These are phyloP conservation scores for Tetrapisispora iriomotensis DNA, from an alignment of 805 yeast species.

Conservation along the genomic window DNA sequence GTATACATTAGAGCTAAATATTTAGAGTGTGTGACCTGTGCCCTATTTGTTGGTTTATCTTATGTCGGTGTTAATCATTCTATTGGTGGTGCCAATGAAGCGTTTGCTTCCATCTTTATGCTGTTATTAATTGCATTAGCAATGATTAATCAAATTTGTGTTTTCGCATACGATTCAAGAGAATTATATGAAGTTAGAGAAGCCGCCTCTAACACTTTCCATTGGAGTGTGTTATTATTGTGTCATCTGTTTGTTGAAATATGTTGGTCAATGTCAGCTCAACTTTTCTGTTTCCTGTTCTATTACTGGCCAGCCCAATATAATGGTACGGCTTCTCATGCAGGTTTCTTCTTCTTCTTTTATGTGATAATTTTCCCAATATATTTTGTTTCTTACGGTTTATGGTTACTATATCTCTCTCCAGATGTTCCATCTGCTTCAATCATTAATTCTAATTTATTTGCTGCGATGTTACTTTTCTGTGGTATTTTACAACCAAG, in stretches of 20 bases:
- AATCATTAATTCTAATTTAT: slow-evolving; percentile 36
- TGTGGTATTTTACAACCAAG: slow-evolving; percentile 44
- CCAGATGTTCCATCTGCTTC: slow-evolving; percentile 37
- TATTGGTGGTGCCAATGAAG: slow-evolving; percentile 55
- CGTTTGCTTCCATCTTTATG: slow-evolving; percentile 53
- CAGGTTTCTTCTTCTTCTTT: slow-evolving; percentile 44
- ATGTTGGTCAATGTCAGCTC: slow-evolving; percentile 37
- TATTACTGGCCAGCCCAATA: slow-evolving; percentile 42
- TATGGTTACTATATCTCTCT: slow-evolving; percentile 38
- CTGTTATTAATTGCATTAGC: slow-evolving; percentile 41
- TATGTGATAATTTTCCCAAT: slow-evolving; percentile 42
- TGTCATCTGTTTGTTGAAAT: slow-evolving; percentile 38
- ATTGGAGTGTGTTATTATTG: slow-evolving; percentile 51
- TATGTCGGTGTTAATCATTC: slow-evolving; percentile 52
- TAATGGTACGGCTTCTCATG: slow-evolving; percentile 35
- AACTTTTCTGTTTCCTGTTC: slow-evolving; percentile 35
- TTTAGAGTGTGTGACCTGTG: slow-evolving; percentile 41
- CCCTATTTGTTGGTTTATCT: slow-evolving; percentile 59
- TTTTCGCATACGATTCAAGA: slow-evolving; percentile 49
- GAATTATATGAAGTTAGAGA: slow-evolving; percentile 64
- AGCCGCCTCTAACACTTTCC: slow-evolving; percentile 60
- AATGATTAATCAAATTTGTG: slow-evolving; percentile 53
- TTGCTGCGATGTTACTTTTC: slow-evolving; percentile 44
- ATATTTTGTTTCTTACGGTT: slow-evolving; percentile 43
- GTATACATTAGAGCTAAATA: slow-evolving; percentile 48